Percentiles rank a stretch among this genome's conserved stretches.
Evolutionary conservation across 2,329 filamentous ascomycete species (phyloP).

Genomic region (Rutstroemia sp.): DNA sequence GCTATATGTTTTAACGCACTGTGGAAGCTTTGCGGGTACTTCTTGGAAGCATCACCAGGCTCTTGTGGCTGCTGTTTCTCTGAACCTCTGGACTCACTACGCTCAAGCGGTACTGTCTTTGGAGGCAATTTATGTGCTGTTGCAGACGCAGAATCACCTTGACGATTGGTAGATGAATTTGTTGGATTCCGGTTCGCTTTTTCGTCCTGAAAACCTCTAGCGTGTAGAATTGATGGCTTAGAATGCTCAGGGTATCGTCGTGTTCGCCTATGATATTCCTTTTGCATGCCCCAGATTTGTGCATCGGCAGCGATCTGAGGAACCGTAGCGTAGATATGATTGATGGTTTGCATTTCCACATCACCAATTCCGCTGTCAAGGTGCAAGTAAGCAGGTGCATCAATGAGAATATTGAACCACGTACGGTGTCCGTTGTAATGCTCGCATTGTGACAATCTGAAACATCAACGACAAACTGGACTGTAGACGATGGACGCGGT

Average conservation of each 20-base stretch:
- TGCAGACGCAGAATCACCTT: no score
- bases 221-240: no score
- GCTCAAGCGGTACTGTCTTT: no score
- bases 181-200: no score
- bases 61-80: no score
- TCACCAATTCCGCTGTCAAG: background rate
- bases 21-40: no score
- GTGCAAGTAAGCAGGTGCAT: background rate
- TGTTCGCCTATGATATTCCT: background rate
- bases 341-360: background rate
- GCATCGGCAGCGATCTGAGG: background rate
- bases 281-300: background rate
- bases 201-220: no score
- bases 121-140: no score
- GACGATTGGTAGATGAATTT: no score
- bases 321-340: background rate
- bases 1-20: no score
- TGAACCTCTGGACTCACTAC: no score
- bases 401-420: background rate
- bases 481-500: background rate
- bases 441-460: background rate
- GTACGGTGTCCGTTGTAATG: background rate
- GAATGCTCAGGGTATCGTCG: background rate
- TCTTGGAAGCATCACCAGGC: no score
- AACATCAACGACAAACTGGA: background rate